Base-by-base conservation (phyloP, 306 rosid species). In the Quercus alba region DNA sequence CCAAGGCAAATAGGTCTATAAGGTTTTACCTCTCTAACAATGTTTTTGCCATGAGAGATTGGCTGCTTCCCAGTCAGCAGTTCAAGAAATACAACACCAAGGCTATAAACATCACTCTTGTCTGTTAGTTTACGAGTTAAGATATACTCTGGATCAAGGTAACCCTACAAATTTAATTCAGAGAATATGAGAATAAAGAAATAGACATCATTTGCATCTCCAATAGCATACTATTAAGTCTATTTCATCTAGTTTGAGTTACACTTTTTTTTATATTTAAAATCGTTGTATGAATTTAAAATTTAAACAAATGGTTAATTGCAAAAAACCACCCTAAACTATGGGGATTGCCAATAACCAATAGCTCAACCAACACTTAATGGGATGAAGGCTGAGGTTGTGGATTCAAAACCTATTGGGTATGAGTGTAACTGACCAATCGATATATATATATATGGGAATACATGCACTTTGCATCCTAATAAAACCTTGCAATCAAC, bases 61-160 rank as follows among this genome's bases (percentile, higher is more conserved):
- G 97, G 98, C 6, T 88, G 99, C 91, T 81, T 93, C 73, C 98
- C 99, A 0, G 98, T 96, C 84, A 96, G 66, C 80, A 96, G 87
- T 82, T 96, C 99, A 11, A 96, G 81, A 67, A 96, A 85, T 11
- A 96, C 99, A 31, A 96, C 97, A 59, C 99, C 72, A 68, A 68
- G 72, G 20, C 72, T 68, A 38, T 68, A 68, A 33, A 68, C 72
- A n/a, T 68, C 72, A 10, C 72, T 68, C 41, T 68, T 68, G 72
- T 68, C 72, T 1, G 72, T 68, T 25, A 68, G 6, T 35, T 35
- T 38, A 68, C n/a, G 52, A 33, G 72, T 68, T n/a, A 68, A 68
- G 38, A 68, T 18, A 46, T 68, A 68, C 21, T 68, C 72, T 7
- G 72, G 72, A 68, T 68, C 72, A 17, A 68, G 4, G 18, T 68